Conservation (phyloP, 2,329 filamentous ascomycete species). For the Fusarium begoniae region DNA sequence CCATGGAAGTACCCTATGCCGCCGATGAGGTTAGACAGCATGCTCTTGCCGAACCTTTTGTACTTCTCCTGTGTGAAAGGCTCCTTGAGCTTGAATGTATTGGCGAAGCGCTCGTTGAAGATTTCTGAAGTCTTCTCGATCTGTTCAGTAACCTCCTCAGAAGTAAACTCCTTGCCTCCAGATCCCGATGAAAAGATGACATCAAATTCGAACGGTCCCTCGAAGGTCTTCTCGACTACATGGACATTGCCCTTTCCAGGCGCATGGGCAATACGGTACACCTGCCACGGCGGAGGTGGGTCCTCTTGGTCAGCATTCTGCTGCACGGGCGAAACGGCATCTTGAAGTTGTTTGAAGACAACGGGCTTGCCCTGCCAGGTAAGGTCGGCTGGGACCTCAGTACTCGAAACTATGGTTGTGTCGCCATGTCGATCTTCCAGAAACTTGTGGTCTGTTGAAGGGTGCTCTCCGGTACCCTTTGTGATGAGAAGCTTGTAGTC, state of each 20-base stretch:
- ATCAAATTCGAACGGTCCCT: constrained; percentile 92
- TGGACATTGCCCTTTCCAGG: constrained; percentile 82
- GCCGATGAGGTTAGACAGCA: constrained; percentile 94
- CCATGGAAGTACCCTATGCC: constrained; percentile 97
- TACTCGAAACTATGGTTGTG: constrained; percentile 78
- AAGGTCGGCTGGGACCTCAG: constrained; percentile 71
- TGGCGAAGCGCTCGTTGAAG: constrained; percentile 79
- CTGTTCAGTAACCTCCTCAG: constrained; percentile 73
- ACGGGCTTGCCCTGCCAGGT: constrained; percentile 86
- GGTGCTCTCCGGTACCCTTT: constrained; percentile 70
- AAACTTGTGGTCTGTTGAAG: constrained; percentile 71
- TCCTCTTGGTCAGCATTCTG: constrained; percentile 64
- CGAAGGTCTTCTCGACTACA: constrained; percentile 89
- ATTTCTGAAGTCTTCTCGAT: constrained; percentile 71
- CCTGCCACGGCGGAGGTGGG: constrained; percentile 84
- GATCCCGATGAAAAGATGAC: constrained; percentile 87
- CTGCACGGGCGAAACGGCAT: constrained; percentile 59
- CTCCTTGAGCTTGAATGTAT: constrained; percentile 71
- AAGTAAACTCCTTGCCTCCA: constrained; percentile 62
- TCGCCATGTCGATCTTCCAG: constrained; percentile 76
- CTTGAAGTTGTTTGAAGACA: constrained; percentile 63
- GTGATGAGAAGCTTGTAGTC: constrained; percentile 83
- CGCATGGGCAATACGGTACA: constrained; percentile 79
- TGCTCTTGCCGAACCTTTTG: constrained; percentile 81
- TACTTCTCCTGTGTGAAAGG: constrained; percentile 82